Percentiles rank a stretch among this genome's conserved stretches.
These are phyloP conservation scores for Lipomyces starkeyi DNA, from an alignment of 805 yeast genomes.

Conservation along the genomic window DNA sequence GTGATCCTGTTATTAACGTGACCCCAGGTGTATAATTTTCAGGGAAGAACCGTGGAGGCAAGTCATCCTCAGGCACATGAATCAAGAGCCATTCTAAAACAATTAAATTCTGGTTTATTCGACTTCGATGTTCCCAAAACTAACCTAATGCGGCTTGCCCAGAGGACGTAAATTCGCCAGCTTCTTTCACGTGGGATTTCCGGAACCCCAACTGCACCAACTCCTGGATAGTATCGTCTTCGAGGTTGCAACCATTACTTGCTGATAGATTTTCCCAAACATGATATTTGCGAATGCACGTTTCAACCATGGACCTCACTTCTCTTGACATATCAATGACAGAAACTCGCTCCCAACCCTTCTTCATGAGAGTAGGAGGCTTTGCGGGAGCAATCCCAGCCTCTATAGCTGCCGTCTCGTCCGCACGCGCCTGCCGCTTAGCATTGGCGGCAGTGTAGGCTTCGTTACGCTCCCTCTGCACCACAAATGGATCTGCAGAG, in stretches of 20 bases:
- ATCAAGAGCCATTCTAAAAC: slow-evolving; percentile 72
- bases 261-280: slow-evolving; percentile 39
- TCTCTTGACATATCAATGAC: slow-evolving; percentile 71
- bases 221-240: slow-evolving; percentile 39
- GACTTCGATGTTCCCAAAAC: neutral
- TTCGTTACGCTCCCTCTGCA: slow-evolving; percentile 64
- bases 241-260: neutral
- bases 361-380: slow-evolving; percentile 42
- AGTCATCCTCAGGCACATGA: slow-evolving; percentile 92
- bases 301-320: slow-evolving; percentile 66
- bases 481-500: slow-evolving; percentile 77
- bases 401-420: slow-evolving; percentile 17
- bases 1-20: slow-evolving; percentile 49
- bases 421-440: slow-evolving; percentile 19
- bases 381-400: slow-evolving; percentile 20
- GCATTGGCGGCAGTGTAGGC: slow-evolving; percentile 49
- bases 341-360: slow-evolving; percentile 74
- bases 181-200: slow-evolving; percentile 69
- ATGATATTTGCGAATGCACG: slow-evolving; percentile 52
- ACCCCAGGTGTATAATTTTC: slow-evolving; percentile 44
- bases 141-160: slow-evolving; percentile 56
- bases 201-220: slow-evolving; percentile 69
- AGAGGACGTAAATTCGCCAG: slow-evolving; percentile 59
- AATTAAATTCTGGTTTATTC: neutral
- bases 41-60: slow-evolving; percentile 58